Evolutionary conservation across 1,284 basidiomycete genomes (phyloP), one percentile per base, ranked within the genome.

Genomic region (Pterulicium gracile): DNA sequence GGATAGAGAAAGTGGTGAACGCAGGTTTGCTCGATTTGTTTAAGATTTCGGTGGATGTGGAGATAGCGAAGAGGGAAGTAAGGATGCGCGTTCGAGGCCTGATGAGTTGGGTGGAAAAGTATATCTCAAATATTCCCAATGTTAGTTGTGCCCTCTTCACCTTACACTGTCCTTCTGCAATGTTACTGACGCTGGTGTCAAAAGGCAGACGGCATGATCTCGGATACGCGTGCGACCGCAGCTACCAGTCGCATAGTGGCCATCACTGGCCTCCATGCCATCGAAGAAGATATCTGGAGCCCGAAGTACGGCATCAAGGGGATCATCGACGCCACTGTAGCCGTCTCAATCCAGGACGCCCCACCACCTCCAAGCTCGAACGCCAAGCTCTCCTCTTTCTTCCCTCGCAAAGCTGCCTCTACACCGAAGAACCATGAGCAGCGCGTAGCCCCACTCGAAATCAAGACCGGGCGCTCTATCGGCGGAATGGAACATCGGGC

Each of bases 271-370:
- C 61, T 93, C 1, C 75, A 88, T 51, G 93, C 93, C 49, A 76
- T 96, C 35, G 96, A 98, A 67, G 95, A 98, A 61, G 94, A 98
- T 54, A 95, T 98, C 50, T 96, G 91, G 87, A 94, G 89, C 0
- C 94, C 96, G 0, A 86, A 82, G 10, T 96, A 88, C 58, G 96
- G 95, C 0, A 71, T 99, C 34, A 97, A 95, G 61, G 96, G 95
- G 18, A 98, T 97, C 63, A 70, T 98, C 15, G 95, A 99, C 56
- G 94, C 88, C 0, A 91, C 86, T 3, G 80, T 97, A 0, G 7
- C 13, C n/a, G n/a, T 32, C 27, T 10, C 27, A 7, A 32, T 32
- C n/a, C 27, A 32, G 27, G 27, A 32, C 77, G 91, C 54, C 77
- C 78, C 0, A 61, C 76, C 10, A 73, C 90, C 24, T 61, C 76